phyloP scores from a whole-genome alignment of 2,329 filamentous ascomycete species.

The Aspergillus ochraceoroseus region DNA sequence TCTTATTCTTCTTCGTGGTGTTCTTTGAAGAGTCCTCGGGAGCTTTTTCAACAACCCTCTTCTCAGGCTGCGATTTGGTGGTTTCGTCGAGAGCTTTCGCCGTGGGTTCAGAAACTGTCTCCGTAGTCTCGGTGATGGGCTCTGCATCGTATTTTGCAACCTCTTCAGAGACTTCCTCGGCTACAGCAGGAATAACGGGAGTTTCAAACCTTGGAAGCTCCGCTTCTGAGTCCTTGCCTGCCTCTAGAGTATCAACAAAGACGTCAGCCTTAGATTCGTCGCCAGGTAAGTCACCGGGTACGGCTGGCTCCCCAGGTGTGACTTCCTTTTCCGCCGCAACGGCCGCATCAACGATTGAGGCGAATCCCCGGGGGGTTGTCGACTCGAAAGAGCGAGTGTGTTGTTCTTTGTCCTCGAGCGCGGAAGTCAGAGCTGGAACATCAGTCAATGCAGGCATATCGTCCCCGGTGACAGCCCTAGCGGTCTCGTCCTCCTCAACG shows the following conservation, averaged over 20 bases:
- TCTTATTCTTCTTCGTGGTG: slow-evolving; percentile 36
- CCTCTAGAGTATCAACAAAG: not conserved
- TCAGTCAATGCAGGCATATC: slow-evolving; percentile 5
- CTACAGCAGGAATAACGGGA: not conserved
- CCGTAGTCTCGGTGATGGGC: not conserved
- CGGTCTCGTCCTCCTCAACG: slow-evolving; percentile 6
- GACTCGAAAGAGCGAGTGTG: not conserved
- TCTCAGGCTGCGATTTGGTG: slow-evolving; percentile 8
- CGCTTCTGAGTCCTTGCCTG: not conserved
- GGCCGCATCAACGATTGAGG: slow-evolving; percentile 20
- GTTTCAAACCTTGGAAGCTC: not conserved
- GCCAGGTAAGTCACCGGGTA: too few relatives aligned
- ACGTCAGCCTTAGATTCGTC: too few relatives aligned
- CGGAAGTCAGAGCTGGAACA: not conserved
- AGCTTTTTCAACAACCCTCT: slow-evolving; percentile 17
- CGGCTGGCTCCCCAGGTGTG: too few relatives aligned
- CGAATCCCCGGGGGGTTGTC: slow-evolving; percentile 11
- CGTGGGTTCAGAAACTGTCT: slow-evolving; percentile 6
- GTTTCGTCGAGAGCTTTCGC: slow-evolving; percentile 8
- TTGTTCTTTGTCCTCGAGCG: slow-evolving; percentile 5
- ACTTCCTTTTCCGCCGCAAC: slow-evolving; percentile 15
- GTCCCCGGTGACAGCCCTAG: slow-evolving; percentile 2
- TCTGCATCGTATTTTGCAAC: not conserved
- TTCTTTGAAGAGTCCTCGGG: slow-evolving; percentile 23
- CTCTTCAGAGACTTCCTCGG: not conserved